Conservation (phyloP, 192 early-diverging fungal genomes). For the Coemansia asiatica region DNA sequence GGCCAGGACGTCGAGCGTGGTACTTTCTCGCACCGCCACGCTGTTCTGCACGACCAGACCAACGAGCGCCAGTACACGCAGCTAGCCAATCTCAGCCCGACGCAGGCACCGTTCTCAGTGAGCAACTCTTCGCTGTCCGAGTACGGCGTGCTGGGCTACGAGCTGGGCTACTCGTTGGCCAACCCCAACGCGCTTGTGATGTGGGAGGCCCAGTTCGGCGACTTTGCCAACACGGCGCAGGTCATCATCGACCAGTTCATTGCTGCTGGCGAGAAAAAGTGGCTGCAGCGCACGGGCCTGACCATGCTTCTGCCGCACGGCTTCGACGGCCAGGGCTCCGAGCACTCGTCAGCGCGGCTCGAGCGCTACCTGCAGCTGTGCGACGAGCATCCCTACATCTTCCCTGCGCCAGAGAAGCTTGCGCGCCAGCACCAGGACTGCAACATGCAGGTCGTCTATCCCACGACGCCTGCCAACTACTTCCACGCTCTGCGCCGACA, state of each 20-base stretch:
- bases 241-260: constrained; percentile 99
- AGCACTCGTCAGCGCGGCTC: constrained; percentile 93
- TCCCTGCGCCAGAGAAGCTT: constrained; percentile 73
- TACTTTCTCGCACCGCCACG: constrained; percentile 98
- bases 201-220: constrained; percentile 99
- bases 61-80: constrained; percentile 79
- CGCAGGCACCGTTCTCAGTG: constrained; percentile 85
- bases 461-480: constrained; percentile 96
- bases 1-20: constrained; percentile 99
- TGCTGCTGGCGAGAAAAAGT: constrained; percentile 94
- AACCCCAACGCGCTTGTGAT: constrained; percentile 91
- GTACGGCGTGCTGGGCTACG: constrained; percentile 93
- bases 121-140: constrained; percentile 96
- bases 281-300: constrained; percentile 95
- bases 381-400: constrained; percentile 90
- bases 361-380: constrained; percentile 96
- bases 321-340: constrained; percentile 97
- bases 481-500: constrained; percentile 95
- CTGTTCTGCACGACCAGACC: constrained; percentile 94
- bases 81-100: constrained; percentile 83
- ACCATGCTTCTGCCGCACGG: constrained; percentile 94
- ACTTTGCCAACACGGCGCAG: constrained; percentile 97
- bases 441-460: constrained; percentile 97
- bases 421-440: constrained; percentile 96
- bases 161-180: constrained; percentile 94